Percentiles rank a stretch among this genome's conserved stretches.
These are phyloP conservation scores for Stylonectria norvegica DNA, from an alignment of 2,329 filamentous ascomycete genomes.

Conservation along the genomic window DNA sequence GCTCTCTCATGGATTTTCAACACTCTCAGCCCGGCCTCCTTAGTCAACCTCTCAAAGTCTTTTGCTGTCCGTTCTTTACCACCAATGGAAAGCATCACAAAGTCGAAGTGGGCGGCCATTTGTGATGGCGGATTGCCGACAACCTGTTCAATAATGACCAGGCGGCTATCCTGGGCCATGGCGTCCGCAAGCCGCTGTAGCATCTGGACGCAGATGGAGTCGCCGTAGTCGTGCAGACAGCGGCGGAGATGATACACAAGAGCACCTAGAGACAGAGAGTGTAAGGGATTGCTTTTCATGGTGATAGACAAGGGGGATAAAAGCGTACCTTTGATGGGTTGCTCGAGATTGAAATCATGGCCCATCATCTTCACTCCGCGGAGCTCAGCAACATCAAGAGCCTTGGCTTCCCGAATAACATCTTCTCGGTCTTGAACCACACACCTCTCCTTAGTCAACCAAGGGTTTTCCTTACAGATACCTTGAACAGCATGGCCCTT, in stretches of 20 bases:
- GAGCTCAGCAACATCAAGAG: conserved; percentile 4
- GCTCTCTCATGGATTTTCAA: conserved; percentile 12
- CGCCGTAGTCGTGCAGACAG: conserved; percentile 36
- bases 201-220: conserved; percentile 27
- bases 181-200: conserved; percentile 29
- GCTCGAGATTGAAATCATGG: conserved; percentile 31
- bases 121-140: conserved; percentile 25
- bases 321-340: conserved; percentile 30
- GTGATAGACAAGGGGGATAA: not conserved
- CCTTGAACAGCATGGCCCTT: conserved; percentile 29
- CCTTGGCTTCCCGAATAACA: conserved; percentile 27
- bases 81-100: conserved; percentile 31
- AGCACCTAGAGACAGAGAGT: conserved; percentile 26
- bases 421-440: conserved; percentile 31
- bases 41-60: conserved; percentile 23
- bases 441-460: conserved; percentile 26
- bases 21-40: conserved; percentile 27
- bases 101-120: conserved; percentile 26
- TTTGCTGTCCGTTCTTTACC: conserved; percentile 32
- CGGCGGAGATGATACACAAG: conserved; percentile 29
- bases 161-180: conserved; percentile 31
- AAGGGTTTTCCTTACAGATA: conserved; percentile 24
- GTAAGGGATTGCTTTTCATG: no score
- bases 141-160: conserved; percentile 34
- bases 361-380: conserved; percentile 5